Evolutionary conservation across 495 filamentous ascomycete genomes (phyloP).

Genomic region (Hypoxylon trugodes): DNA sequence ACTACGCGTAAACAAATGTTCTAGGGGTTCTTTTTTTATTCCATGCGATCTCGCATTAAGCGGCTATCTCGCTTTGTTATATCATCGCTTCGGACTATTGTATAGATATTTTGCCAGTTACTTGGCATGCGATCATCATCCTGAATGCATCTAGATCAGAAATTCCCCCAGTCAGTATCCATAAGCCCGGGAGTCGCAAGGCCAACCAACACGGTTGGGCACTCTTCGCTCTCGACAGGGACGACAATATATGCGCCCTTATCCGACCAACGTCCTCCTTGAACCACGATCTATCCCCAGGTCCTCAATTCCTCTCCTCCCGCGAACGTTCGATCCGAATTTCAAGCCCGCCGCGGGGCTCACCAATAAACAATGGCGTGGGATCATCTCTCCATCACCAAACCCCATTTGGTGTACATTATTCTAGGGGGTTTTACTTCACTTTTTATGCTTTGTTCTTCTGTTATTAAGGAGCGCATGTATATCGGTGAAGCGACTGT

Average conservation of each 20-base stretch:
- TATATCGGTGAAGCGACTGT: conserved; percentile 99
- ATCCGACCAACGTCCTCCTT: conserved; percentile 35
- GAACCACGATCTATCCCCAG: conserved; percentile 12
- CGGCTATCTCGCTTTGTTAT: conserved; percentile 36
- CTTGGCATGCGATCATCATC: conserved; percentile 35
- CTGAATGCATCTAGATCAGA: conserved; percentile 45
- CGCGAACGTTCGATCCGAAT: conserved; percentile 13
- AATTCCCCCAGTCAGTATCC: conserved; percentile 30
- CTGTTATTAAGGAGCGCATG: conserved; percentile 96
- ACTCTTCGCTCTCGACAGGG: conserved; percentile 20
- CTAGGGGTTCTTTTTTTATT: conserved; percentile 20
- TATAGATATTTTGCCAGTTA: conserved; percentile 39
- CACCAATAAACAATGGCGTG: conserved; percentile 74
- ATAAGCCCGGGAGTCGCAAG: conserved; percentile 30
- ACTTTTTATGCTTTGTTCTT: conserved; percentile 97
- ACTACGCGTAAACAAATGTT: conserved; percentile 40
- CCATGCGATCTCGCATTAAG: conserved; percentile 30
- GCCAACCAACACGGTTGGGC: conserved; percentile 23
- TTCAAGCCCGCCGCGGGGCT: conserved; percentile 21
- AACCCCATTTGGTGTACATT: conserved; percentile 97
- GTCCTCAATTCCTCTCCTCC: background rate
- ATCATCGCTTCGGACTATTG: conserved; percentile 15
- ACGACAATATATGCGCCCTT: conserved; percentile 20
- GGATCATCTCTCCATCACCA: conserved; percentile 91
- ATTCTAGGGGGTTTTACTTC: conserved; percentile 98